These are phyloP conservation scores for Backusella morwellensis DNA, from an alignment of 192 early-diverging fungal species.

Conservation along the genomic window DNA sequence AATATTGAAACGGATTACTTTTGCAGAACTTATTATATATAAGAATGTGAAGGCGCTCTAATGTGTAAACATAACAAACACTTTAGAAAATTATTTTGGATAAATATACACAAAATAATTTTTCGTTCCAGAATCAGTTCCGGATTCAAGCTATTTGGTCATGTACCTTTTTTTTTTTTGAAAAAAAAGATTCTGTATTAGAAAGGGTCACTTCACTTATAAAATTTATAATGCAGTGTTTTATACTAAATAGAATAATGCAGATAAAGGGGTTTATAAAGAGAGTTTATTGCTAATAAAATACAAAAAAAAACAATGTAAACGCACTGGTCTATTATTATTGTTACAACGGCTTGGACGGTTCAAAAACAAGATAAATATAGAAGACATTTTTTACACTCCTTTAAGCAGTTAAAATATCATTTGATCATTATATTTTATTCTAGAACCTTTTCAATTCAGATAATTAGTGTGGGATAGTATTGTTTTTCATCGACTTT, in stretches of 20 bases:
- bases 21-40: neutral
- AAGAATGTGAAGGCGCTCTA: neutral
- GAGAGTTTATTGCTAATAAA: neutral
- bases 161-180: neutral
- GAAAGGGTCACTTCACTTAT: neutral
- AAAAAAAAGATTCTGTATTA: neutral
- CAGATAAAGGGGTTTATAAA: neutral
- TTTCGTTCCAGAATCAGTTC: neutral
- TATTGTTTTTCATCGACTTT: neutral
- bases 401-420: neutral
- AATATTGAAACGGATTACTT: neutral
- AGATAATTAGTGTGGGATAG: neutral
- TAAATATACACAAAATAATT: neutral
- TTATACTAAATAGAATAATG: neutral
- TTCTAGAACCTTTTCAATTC: slow-evolving; percentile 3
- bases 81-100: neutral
- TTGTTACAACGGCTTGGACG: neutral
- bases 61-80: neutral
- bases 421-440: neutral
- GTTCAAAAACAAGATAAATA: neutral
- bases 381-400: neutral
- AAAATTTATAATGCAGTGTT: neutral
- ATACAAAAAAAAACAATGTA: neutral
- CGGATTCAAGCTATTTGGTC: neutral
- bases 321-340: neutral